Percentiles rank a stretch among this genome's conserved stretches.
phyloP scores from a whole-genome alignment of 2,329 filamentous ascomycete species.

The Amesomyces nigricolor region DNA sequence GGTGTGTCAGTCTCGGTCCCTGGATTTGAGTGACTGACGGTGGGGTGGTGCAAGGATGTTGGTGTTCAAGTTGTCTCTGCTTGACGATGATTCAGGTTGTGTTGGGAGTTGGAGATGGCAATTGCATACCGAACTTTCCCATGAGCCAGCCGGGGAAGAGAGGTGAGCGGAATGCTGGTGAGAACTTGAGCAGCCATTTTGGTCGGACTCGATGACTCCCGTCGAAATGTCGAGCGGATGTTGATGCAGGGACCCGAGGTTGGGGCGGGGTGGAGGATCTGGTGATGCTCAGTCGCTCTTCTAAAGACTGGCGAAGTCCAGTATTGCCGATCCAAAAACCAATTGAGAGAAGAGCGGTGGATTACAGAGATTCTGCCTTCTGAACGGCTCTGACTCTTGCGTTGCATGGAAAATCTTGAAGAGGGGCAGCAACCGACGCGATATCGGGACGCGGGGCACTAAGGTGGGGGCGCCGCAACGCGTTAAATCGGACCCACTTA shows the following conservation, averaged over 20 bases:
- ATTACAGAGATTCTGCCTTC: too few species aligned
- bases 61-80: too few species aligned
- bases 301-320: too few species aligned
- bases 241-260: too few species aligned
- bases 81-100: too few species aligned
- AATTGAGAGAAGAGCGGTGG: too few species aligned
- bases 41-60: neutral
- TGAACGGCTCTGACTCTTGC: neutral
- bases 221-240: too few species aligned
- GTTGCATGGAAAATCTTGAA: constrained; percentile 1
- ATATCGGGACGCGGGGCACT: constrained; percentile 12
- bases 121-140: constrained; percentile 16
- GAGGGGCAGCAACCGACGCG: constrained; percentile 5
- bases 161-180: constrained; percentile 11
- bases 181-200: constrained; percentile 9
- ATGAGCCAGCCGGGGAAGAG: constrained; percentile 11
- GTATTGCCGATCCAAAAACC: too few species aligned
- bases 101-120: neutral
- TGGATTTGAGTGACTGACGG: neutral
- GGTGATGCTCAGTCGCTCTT: too few species aligned
- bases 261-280: too few species aligned
- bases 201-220: neutral
- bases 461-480: neutral
- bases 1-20: neutral
- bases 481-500: neutral